These are phyloP conservation scores for Fusarium sp. DNA, from an alignment of 2,329 filamentous ascomycete genomes.

Conservation along the genomic window DNA sequence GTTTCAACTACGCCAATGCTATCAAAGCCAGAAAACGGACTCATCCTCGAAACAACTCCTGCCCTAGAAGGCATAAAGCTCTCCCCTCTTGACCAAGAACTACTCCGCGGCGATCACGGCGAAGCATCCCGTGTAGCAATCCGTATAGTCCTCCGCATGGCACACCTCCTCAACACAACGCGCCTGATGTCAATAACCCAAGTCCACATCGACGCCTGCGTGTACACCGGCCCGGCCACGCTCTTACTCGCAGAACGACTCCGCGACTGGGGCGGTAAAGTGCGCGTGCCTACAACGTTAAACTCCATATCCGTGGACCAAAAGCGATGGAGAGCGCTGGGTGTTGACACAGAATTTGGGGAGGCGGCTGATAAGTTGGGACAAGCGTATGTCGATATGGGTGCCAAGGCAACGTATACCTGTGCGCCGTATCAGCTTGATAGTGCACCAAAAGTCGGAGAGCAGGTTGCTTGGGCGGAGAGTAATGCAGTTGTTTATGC, in stretches of 20 bases:
- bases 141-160: conserved; percentile 32
- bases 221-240: conserved; percentile 44
- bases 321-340: conserved; percentile 33
- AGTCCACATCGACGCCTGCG: conserved; percentile 31
- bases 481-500: conserved; percentile 41
- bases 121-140: conserved; percentile 24
- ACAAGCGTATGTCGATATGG: conserved; percentile 36
- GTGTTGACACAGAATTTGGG: conserved; percentile 20
- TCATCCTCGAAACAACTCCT: conserved; percentile 6
- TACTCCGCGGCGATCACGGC: conserved; percentile 23
- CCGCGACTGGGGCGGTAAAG: conserved; percentile 28
- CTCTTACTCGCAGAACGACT: conserved; percentile 28
- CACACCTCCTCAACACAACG: conserved; percentile 22
- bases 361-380: conserved; percentile 23
- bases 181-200: conserved; percentile 36
- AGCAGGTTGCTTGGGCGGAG: conserved; percentile 37
- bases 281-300: conserved; percentile 32
- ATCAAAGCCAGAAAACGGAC: not conserved
- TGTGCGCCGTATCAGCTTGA: conserved; percentile 41
- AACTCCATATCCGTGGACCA: conserved; percentile 38
- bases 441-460: conserved; percentile 16
- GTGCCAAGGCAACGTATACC: conserved; percentile 25
- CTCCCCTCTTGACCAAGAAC: conserved; percentile 16
- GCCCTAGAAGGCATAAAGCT: conserved; percentile 36
- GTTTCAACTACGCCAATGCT: conserved; percentile 1